Conservation (phyloP, 441 rosid species). For the Erodium trifolium region DNA sequence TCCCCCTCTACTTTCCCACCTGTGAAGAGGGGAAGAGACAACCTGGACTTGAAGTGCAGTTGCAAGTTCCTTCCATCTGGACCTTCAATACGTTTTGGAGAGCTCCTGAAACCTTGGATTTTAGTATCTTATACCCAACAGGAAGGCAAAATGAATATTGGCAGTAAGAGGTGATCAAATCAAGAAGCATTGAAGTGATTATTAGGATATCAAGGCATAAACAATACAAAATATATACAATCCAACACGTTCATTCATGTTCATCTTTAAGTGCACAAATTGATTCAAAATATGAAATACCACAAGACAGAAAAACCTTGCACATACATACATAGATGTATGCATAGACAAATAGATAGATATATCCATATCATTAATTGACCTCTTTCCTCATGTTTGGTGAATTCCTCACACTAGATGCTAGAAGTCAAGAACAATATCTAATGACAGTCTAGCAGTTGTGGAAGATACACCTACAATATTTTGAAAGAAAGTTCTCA, state of each 20-base stretch:
- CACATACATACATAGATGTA: not conserved
- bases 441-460: too few relatives aligned
- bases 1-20: slow-evolving; percentile 99
- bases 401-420: not conserved
- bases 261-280: not conserved
- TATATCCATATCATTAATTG: not conserved
- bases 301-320: not conserved
- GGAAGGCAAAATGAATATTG: not conserved
- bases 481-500: not conserved
- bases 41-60: slow-evolving; percentile 68
- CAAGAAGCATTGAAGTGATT: not conserved
- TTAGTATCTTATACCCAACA: not conserved
- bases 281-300: not conserved
- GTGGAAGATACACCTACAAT: too few relatives aligned
- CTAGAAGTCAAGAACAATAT: slow-evolving; percentile 2
- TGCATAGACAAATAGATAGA: not conserved
- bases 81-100: slow-evolving; percentile 90
- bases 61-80: slow-evolving; percentile 69
- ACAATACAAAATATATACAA: not conserved
- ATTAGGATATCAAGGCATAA: not conserved
- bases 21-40: slow-evolving; percentile 92
- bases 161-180: not conserved
- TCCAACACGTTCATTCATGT: not conserved
- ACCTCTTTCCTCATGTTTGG: not conserved
- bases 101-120: slow-evolving; percentile 34